These are phyloP conservation scores for Sclerotinia sclerotiorum DNA, from an alignment of 2,329 filamentous ascomycete species.

Conservation along the genomic window DNA sequence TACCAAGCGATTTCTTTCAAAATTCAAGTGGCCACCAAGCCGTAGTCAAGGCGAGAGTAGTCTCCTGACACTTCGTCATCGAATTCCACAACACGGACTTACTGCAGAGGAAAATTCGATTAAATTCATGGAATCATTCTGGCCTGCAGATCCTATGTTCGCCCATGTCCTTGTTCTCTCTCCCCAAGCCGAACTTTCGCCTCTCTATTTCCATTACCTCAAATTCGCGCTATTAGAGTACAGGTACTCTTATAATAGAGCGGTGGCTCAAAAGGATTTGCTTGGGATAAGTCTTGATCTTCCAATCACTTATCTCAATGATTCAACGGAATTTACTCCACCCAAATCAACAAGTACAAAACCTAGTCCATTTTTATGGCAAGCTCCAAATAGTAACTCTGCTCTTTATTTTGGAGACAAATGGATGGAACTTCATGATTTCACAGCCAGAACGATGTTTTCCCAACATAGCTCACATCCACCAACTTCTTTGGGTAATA, in stretches of 20 bases:
- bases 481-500: slow-evolving; percentile 49
- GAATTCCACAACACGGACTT: slow-evolving; percentile 61
- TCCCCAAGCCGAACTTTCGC: slow-evolving; percentile 75
- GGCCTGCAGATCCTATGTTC: slow-evolving; percentile 62
- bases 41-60: slow-evolving; percentile 45
- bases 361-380: slow-evolving; percentile 67
- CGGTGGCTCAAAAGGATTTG: slow-evolving; percentile 54
- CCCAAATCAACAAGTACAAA: slow-evolving; percentile 40
- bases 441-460: slow-evolving; percentile 54
- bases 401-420: slow-evolving; percentile 79
- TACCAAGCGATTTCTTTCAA: slow-evolving; percentile 60
- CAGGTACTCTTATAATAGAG: slow-evolving; percentile 61
- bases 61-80: slow-evolving; percentile 70
- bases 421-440: slow-evolving; percentile 83
- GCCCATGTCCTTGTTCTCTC: slow-evolving; percentile 85
- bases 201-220: slow-evolving; percentile 82
- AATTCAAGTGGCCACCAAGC: slow-evolving; percentile 66
- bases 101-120: slow-evolving; percentile 70
- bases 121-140: slow-evolving; percentile 83
- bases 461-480: slow-evolving; percentile 41
- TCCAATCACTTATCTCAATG: slow-evolving; percentile 64
- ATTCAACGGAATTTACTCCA: slow-evolving; percentile 53
- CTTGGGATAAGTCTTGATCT: slow-evolving; percentile 80
- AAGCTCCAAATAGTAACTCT: slow-evolving; percentile 80
- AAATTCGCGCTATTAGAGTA: slow-evolving; percentile 78